A percentile compares a stretch with the other conserved stretches of the same genome.
Evolutionary conservation across 352 stramenopile genomes (phyloP).

Genomic region (Phytophthora foliorum): DNA sequence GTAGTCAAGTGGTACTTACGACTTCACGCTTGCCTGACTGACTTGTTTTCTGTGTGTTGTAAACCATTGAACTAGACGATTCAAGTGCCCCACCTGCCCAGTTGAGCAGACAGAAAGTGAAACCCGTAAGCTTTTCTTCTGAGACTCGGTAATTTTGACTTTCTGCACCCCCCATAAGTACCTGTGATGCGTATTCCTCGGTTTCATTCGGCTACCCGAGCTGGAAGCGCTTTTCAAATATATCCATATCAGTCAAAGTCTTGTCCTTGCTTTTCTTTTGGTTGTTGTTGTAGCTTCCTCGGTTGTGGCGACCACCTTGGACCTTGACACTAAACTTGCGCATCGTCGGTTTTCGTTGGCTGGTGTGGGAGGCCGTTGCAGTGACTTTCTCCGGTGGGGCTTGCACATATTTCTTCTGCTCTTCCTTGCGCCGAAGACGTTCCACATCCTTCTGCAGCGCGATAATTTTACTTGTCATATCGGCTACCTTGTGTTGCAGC

Average conservation of each 20-base stretch:
- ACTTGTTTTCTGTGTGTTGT: conserved; percentile 11
- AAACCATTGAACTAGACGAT: conserved; percentile 50
- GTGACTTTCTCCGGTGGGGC: conserved; percentile 13
- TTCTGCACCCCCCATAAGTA: conserved; percentile 18
- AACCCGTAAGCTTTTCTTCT: conserved; percentile 83
- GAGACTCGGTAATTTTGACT: conserved; percentile 25
- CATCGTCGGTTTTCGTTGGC: not conserved
- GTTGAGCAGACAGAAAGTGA: conserved; percentile 83
- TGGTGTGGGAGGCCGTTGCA: not conserved
- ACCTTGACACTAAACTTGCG: not conserved
- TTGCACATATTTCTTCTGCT: conserved; percentile 9
- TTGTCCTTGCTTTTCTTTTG: conserved; percentile 23
- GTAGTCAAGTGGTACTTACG: not conserved
- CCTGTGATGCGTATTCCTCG: conserved; percentile 24
- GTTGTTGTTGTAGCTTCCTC: conserved; percentile 1
- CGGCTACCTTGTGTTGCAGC: conserved; percentile 25
- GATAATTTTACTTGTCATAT: conserved; percentile 34
- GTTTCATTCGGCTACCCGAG: conserved; percentile 24
- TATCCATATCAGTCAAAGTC: conserved; percentile 47
- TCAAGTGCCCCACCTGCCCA: conserved; percentile 91
- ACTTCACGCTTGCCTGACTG: conserved; percentile 5
- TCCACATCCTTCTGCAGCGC: conserved; percentile 32
- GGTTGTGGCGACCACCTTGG: not conserved
- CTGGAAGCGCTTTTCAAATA: conserved; percentile 51
- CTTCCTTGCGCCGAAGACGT: conserved; percentile 20